Evolutionary conservation across 2,329 filamentous ascomycete species (phyloP).

Genomic region (Aspergillus ochraceoroseus): DNA sequence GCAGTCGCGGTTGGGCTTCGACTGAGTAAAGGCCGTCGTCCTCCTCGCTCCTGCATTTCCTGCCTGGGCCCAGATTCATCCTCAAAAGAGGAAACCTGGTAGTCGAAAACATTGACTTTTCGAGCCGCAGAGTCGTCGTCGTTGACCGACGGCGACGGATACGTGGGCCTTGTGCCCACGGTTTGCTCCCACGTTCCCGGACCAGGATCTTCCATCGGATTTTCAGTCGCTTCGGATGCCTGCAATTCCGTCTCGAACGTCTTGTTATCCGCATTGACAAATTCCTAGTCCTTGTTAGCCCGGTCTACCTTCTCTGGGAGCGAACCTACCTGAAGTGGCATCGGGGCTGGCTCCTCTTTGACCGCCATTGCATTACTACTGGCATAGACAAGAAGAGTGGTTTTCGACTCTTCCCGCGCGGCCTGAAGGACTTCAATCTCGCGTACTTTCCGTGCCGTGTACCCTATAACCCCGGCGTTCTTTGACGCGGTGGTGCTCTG

Average conservation of each 20-base stretch:
- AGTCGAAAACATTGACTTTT: conserved; percentile 39
- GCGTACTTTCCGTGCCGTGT: conserved; percentile 42
- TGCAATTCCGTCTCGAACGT: conserved; percentile 38
- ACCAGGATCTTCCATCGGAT: conserved; percentile 2
- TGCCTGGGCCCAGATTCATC: conserved; percentile 24
- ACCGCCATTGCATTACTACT: conserved; percentile 46
- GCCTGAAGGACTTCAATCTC: conserved; percentile 54
- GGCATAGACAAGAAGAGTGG: conserved; percentile 57
- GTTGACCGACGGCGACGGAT: conserved; percentile 6
- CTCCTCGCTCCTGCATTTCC: conserved; percentile 41
- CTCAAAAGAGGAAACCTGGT: conserved; percentile 38
- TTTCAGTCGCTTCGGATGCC: conserved; percentile 20
- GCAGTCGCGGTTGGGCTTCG: conserved; percentile 16
- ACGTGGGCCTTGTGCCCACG: conserved; percentile 7
- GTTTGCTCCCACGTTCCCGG: conserved; percentile 1
- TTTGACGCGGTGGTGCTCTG: conserved; percentile 19
- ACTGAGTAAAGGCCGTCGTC: conserved; percentile 23
- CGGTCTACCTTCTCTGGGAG: not conserved
- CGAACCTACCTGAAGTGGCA: conserved; percentile 36
- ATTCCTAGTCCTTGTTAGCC: conserved; percentile 34
- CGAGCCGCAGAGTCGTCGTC: conserved; percentile 8
- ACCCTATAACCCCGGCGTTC: conserved; percentile 37
- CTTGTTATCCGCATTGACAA: conserved; percentile 49
- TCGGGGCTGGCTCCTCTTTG: conserved; percentile 29
- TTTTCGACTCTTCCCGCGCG: conserved; percentile 49